A percentile compares a stretch with the other conserved stretches of the same genome.
Conservation (phyloP, 2,329 filamentous ascomycete genomes). For the Botrytis squamosa region DNA sequence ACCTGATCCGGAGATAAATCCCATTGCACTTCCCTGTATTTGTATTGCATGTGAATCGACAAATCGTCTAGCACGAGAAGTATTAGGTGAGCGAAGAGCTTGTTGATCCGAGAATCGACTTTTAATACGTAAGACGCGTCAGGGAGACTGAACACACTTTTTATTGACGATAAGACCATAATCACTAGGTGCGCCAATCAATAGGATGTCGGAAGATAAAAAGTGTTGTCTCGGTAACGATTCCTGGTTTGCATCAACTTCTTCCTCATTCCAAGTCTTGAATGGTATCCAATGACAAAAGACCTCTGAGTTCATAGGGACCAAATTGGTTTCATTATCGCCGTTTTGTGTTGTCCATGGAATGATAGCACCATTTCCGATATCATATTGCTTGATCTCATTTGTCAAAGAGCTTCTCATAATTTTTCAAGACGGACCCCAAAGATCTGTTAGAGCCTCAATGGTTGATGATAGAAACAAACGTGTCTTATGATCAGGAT, state of each 20-base stretch:
- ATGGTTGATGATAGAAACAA: constrained; percentile 18
- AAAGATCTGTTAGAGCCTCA: constrained; percentile 22
- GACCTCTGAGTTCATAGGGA: not conserved
- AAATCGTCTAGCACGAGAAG: constrained; percentile 19
- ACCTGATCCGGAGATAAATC: constrained; percentile 20
- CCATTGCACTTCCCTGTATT: constrained; percentile 21
- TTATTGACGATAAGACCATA: constrained; percentile 10
- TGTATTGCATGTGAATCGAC: constrained; percentile 25
- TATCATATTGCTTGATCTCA: constrained; percentile 24
- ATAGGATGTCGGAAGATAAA: not conserved
- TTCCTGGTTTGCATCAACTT: constrained; percentile 1
- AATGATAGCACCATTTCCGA: constrained; percentile 27
- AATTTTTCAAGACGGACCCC: constrained; percentile 24
- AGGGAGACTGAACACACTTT: not conserved
- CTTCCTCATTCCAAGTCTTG: not conserved
- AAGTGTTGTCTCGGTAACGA: not conserved
- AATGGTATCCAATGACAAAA: constrained; percentile 10
- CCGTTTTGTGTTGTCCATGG: constrained; percentile 17
- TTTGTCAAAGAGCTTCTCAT: not conserved
- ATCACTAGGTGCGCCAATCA: constrained; percentile 5
- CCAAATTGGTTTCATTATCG: too few species aligned
- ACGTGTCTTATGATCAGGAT: not conserved
- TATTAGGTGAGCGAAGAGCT: constrained; percentile 22
- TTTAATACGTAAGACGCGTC: constrained; percentile 19
- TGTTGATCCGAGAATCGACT: constrained; percentile 18